A percentile compares a stretch with the other conserved stretches of the same genome.
Conservation (phyloP, 805 yeast genomes). For the Yamadazyma sp. region DNA sequence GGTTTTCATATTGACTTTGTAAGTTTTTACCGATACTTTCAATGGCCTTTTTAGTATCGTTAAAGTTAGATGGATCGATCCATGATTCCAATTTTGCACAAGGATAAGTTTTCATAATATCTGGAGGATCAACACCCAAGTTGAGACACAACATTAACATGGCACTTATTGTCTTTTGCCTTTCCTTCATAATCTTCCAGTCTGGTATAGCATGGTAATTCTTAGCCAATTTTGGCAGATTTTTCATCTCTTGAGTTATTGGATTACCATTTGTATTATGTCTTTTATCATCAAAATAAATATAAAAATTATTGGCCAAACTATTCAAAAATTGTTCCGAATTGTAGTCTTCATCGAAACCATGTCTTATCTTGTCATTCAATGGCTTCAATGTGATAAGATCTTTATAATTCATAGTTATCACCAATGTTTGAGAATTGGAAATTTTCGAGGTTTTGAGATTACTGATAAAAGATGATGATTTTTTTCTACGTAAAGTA, state of each 20-base stretch:
- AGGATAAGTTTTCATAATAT: conserved; percentile 86
- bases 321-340: conserved; percentile 53
- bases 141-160: conserved; percentile 89
- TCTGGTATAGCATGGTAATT: conserved; percentile 73
- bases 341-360: conserved; percentile 60
- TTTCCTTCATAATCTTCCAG: conserved; percentile 88
- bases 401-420: not conserved
- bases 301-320: conserved; percentile 66
- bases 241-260: conserved; percentile 50
- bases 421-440: conserved; percentile 19
- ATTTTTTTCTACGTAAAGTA: no score
- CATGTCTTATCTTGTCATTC: conserved; percentile 59
- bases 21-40: conserved; percentile 87
- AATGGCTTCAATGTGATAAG: conserved; percentile 20
- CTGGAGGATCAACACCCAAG: conserved; percentile 97
- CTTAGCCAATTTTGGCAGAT: conserved; percentile 33
- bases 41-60: conserved; percentile 86
- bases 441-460: conserved; percentile 6
- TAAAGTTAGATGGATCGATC: conserved; percentile 80
- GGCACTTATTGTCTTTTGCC: conserved; percentile 91
- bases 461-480: no score
- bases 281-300: conserved; percentile 87
- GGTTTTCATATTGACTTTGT: conserved; percentile 85
- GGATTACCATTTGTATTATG: conserved; percentile 91
- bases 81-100: conserved; percentile 91